These are phyloP conservation scores for Lentinula raphanica DNA, from an alignment of 768 basidiomycete genomes.

Conservation along the genomic window DNA sequence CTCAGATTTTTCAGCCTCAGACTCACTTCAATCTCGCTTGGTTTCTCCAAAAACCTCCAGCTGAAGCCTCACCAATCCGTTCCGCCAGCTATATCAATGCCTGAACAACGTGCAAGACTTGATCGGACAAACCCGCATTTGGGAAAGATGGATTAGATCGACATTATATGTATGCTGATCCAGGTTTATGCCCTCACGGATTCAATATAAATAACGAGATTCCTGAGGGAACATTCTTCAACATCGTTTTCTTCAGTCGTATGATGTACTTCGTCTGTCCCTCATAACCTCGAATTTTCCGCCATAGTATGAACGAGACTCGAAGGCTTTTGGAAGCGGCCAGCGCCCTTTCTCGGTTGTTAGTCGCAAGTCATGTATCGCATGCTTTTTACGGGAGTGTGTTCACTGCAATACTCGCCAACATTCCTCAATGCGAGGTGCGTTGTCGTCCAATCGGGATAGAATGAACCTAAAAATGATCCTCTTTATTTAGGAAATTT, in stretches of 20 bases:
- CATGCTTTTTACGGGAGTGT: slow-evolving; percentile 82
- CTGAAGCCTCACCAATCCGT: neutral
- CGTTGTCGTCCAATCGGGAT: slow-evolving; percentile 18
- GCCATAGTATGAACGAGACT: slow-evolving; percentile 58
- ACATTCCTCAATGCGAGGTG: slow-evolving; percentile 62
- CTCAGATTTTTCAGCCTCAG: no score
- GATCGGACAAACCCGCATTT: slow-evolving; percentile 46
- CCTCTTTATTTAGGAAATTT: slow-evolving; percentile 58
- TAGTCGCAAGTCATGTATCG: slow-evolving; percentile 52
- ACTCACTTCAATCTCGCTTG: no score
- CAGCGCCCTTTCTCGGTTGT: slow-evolving; percentile 61
- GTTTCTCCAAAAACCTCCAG: no score
- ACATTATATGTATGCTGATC: slow-evolving; percentile 41
- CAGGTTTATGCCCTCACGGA: slow-evolving; percentile 31
- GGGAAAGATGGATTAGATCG: slow-evolving; percentile 31
- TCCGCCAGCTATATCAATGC: neutral
- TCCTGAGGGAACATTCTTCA: slow-evolving; percentile 28
- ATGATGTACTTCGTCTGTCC: slow-evolving; percentile 45
- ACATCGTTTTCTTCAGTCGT: slow-evolving; percentile 38
- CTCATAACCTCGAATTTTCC: slow-evolving; percentile 16
- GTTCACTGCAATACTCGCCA: slow-evolving; percentile 64
- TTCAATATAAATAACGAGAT: slow-evolving; percentile 46
- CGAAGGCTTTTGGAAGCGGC: slow-evolving; percentile 75
- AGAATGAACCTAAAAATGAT: slow-evolving; percentile 5
- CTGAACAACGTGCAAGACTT: slow-evolving; percentile 17